Percentiles rank a stretch among this genome's conserved stretches.
These are phyloP conservation scores for Pseudogymnoascus verrucosus DNA, from an alignment of 2,329 filamentous ascomycete species.

Conservation along the genomic window DNA sequence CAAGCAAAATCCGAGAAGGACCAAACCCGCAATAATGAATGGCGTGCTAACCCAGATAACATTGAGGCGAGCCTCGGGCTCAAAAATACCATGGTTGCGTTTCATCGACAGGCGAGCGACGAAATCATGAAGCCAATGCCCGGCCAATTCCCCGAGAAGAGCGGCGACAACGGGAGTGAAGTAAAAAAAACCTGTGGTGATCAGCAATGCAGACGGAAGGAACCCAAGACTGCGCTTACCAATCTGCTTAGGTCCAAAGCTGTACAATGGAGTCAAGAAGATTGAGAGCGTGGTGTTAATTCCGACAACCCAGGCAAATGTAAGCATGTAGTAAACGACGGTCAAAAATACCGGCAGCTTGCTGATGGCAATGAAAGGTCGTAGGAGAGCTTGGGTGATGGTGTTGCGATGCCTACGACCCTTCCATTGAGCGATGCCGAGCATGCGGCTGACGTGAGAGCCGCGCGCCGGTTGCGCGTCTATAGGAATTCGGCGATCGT, in stretches of 20 bases:
- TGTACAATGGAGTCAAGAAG: conserved; percentile 42
- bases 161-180: conserved; percentile 49
- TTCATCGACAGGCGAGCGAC: conserved; percentile 38
- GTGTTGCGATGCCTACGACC: conserved; percentile 30
- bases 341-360: conserved; percentile 34
- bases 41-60: conserved; percentile 40
- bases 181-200: conserved; percentile 40
- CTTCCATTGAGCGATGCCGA: conserved; percentile 25
- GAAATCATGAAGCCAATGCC: conserved; percentile 49
- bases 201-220: neutral
- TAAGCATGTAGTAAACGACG: conserved; percentile 31
- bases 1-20: conserved; percentile 45
- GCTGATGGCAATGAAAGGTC: conserved; percentile 32
- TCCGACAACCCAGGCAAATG: conserved; percentile 44
- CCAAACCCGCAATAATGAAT: conserved; percentile 41
- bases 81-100: conserved; percentile 42
- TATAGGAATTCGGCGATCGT: conserved; percentile 35
- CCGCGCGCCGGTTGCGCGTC: conserved; percentile 29
- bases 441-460: conserved; percentile 22
- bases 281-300: conserved; percentile 50
- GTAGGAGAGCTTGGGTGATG: conserved; percentile 33
- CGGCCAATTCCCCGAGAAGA: conserved; percentile 43
- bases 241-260: conserved; percentile 41
- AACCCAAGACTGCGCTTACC: conserved; percentile 29
- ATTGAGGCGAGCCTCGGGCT: conserved; percentile 47